Conservation (phyloP, 257 asterid genomes). For the Jacaranda mimosifolia region DNA sequence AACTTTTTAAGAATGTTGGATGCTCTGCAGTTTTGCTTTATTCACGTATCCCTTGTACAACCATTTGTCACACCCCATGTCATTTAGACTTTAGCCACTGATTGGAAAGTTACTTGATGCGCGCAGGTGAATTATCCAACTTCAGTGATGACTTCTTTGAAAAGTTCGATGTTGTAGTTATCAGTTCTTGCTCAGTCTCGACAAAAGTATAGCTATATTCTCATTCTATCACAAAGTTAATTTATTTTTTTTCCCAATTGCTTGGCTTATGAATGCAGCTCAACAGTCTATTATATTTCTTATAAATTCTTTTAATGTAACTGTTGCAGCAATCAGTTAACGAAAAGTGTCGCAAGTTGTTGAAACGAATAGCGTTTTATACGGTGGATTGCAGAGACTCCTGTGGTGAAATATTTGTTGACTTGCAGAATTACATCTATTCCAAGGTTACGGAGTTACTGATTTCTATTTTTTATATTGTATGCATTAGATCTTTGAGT, state of each 20-base stretch:
- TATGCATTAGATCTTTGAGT: constrained; percentile 8
- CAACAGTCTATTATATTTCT: background rate
- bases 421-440: constrained; percentile 83
- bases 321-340: constrained; percentile 79
- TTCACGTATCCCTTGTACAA: background rate
- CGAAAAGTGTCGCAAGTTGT: constrained; percentile 83
- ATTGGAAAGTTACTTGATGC: constrained; percentile 13
- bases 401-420: constrained; percentile 96
- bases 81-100: constrained; percentile 6
- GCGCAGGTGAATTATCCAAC: constrained; percentile 58
- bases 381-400: constrained; percentile 92
- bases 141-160: constrained; percentile 59
- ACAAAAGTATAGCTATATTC: constrained; percentile 54
- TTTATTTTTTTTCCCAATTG: background rate
- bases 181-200: constrained; percentile 61
- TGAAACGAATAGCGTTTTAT: constrained; percentile 85
- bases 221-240: constrained; percentile 10
- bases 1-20: constrained; percentile 12
- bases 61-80: background rate
- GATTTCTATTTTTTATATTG: background rate
- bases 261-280: constrained; percentile 15
- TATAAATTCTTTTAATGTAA: constrained; percentile 23
- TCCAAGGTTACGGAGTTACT: constrained; percentile 63
- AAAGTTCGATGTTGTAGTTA: constrained; percentile 66
- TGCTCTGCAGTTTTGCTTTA: constrained; percentile 13